Conservation (phyloP, 2,329 filamentous ascomycete species). For the Neobulgaria alba region DNA sequence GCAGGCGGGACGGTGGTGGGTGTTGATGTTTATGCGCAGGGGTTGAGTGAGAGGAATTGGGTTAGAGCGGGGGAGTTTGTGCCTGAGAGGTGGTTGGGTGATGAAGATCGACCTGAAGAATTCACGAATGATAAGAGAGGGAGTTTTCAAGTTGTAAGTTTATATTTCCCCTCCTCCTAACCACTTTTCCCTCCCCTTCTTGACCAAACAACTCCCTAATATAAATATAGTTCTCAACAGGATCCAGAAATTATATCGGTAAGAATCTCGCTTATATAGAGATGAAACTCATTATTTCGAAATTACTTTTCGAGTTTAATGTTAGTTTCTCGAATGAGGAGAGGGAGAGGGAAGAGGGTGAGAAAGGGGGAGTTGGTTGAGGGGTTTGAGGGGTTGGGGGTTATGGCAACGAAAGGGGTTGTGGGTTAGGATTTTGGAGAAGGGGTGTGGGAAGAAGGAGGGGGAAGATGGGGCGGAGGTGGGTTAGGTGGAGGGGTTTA, state of each 20-base stretch:
- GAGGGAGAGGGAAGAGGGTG: no score
- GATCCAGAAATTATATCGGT: constrained; percentile 27
- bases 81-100: constrained; percentile 21
- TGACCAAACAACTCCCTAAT: background rate
- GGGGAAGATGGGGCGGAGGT: no score
- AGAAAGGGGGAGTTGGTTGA: no score
- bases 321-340: background rate
- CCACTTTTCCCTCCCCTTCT: background rate
- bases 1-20: constrained; percentile 13
- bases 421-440: background rate
- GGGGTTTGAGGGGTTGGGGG: background rate
- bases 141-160: constrained; percentile 21
- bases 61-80: constrained; percentile 11
- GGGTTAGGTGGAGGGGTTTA: constrained; percentile 6
- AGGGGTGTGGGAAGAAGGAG: no score
- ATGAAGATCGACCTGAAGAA: constrained; percentile 4
- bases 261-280: background rate
- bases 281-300: background rate
- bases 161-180: background rate
- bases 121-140: constrained; percentile 28
- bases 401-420: background rate
- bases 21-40: constrained; percentile 24
- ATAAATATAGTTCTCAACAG: constrained; percentile 20
- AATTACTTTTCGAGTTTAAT: background rate
- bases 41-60: constrained; percentile 17